Evolutionary conservation across 2,329 filamentous ascomycete genomes (phyloP), one percentile per base, ranked within the genome.

Genomic region (Fonsecaea monophora): DNA sequence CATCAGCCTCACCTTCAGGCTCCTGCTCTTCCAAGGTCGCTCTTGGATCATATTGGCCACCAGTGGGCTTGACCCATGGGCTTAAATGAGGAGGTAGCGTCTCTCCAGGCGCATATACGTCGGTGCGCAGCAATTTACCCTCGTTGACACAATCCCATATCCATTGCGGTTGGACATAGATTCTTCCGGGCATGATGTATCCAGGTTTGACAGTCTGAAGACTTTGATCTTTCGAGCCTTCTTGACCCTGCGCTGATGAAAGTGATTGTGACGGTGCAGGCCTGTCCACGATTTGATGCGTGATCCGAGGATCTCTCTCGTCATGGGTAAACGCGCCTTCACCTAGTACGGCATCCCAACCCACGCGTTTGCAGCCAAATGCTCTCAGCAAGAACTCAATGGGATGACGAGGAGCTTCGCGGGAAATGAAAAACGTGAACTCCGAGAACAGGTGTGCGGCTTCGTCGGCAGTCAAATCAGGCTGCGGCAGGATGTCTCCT

Each of bases 61-160:
- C 90, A 67, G 89, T 90, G 68, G 87, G 85, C 84, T 94, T 94
- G 70, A 98, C 93, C 85, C 96, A 99, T 32, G 95, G 95, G 78
- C 94, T 98, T 73, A 99, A 80, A 84, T 99, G 95, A 12, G 95
- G 95, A 25, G 95, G 95, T 37, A 99, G 84, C 72, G 92, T 89
- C 18, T 94, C 90, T 18, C 95, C 95, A 1, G 95, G 95, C 0
- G 90, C 92, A 75, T 99, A 99, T 40, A 94, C 81, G 76, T 97
- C 92, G 37, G 94, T 88, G 71, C 91, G 86, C 77, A 97, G 89
- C 64, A 99, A 82, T 79, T 94, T 92, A 69, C 92, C 92, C 54
- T 95, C 92, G 77, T 99, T 99, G 77, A 97, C 83, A 74, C 92
- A 94, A 76, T 99, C 95, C 95, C 95, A 99, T 3, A 99, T 89